Conservation (phyloP, 495 filamentous ascomycete genomes). For the Aspergillus panamensis region DNA sequence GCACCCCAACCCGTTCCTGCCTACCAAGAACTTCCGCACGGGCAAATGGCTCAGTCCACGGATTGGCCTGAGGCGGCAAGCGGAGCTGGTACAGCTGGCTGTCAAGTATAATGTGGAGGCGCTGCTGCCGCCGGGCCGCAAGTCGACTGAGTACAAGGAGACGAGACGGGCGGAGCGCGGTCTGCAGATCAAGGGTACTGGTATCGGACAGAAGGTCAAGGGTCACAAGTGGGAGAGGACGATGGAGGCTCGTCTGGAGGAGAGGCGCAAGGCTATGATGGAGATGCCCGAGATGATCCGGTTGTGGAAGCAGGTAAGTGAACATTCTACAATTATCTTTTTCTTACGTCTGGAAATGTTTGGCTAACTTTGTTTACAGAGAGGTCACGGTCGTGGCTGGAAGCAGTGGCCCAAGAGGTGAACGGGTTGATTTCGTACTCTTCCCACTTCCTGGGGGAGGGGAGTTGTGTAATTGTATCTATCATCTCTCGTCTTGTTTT, state of each 20-base stretch:
- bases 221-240: constrained; percentile 90
- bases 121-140: constrained; percentile 71
- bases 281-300: constrained; percentile 87
- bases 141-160: constrained; percentile 68
- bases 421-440: constrained; percentile 22
- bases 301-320: constrained; percentile 84
- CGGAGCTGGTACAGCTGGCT: constrained; percentile 86
- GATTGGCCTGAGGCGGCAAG: constrained; percentile 81
- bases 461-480: constrained; percentile 27
- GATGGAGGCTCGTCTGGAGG: constrained; percentile 77
- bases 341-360: no score
- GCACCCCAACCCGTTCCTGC: constrained; percentile 71
- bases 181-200: constrained; percentile 80
- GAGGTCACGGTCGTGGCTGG: constrained; percentile 85
- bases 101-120: constrained; percentile 76
- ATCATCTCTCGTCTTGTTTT: constrained; percentile 22
- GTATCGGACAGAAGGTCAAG: constrained; percentile 90
- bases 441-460: constrained; percentile 16
- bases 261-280: constrained; percentile 86
- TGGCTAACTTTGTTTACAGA: constrained; percentile 47
- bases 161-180: constrained; percentile 66
- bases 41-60: constrained; percentile 75
- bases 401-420: constrained; percentile 76
- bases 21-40: constrained; percentile 65
- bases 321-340: no score